A percentile compares a stretch with the other conserved stretches of the same genome.
Evolutionary conservation across 768 basidiomycete genomes (phyloP).

Genomic region (Symmetrospora coprosmae): DNA sequence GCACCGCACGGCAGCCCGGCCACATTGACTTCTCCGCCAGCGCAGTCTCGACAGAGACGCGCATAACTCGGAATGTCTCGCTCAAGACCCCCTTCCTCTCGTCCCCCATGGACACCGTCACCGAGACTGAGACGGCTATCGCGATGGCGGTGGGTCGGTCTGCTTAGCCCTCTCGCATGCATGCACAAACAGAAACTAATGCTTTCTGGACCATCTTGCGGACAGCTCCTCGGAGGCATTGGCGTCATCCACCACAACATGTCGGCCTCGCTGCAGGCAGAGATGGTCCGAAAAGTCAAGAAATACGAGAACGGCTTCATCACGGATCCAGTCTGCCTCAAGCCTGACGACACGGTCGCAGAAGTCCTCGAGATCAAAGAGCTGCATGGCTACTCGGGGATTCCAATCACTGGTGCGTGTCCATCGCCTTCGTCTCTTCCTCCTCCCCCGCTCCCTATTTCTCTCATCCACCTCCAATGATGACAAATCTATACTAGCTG

Average conservation of each 20-base stretch:
- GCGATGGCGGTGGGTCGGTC: constrained; percentile 60
- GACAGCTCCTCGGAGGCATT: constrained; percentile 76
- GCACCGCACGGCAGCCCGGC: constrained; percentile 40
- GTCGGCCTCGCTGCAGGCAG: constrained; percentile 62
- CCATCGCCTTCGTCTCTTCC: neutral
- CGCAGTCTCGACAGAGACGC: constrained; percentile 65
- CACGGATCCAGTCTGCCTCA: constrained; percentile 77
- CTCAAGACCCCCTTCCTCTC: constrained; percentile 94
- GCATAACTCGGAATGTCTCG: constrained; percentile 71
- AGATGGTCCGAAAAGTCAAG: constrained; percentile 95
- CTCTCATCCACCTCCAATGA: constrained; percentile 35
- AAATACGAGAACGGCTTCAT: constrained; percentile 95
- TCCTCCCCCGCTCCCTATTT: neutral
- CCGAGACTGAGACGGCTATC: constrained; percentile 86
- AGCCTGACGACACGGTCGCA: constrained; percentile 60
- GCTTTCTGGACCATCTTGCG: neutral
- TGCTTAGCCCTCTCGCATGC: neutral
- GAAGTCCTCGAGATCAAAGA: constrained; percentile 89
- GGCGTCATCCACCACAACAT: constrained; percentile 96
- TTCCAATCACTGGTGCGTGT: constrained; percentile 88
- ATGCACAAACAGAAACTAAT: neutral
- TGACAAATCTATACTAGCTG: constrained; percentile 39
- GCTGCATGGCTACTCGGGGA: constrained; percentile 82
- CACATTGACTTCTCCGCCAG: constrained; percentile 84
- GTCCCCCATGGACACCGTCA: constrained; percentile 99